Conservation (phyloP, 2,329 filamentous ascomycete genomes). For the Aspergillus sp. region DNA sequence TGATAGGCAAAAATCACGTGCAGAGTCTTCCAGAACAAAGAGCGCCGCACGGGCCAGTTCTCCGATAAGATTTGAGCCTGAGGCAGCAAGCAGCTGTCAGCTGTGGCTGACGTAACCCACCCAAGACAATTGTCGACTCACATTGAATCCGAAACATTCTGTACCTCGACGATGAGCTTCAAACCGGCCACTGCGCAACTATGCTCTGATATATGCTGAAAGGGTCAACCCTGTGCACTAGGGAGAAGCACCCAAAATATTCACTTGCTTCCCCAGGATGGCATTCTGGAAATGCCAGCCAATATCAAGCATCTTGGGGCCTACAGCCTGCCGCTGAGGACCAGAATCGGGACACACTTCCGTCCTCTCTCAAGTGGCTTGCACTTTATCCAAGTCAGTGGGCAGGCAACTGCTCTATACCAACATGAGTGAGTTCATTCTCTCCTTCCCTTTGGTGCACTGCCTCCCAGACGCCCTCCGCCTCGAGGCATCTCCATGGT, state of each 20-base stretch:
- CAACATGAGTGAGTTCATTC: background rate
- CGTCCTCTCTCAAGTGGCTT: background rate
- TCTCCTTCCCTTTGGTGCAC: background rate
- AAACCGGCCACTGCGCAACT: slow-evolving; percentile 18
- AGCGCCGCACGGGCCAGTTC: slow-evolving; percentile 3
- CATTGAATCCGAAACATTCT: slow-evolving; percentile 19
- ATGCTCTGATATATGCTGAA: background rate
- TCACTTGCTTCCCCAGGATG: slow-evolving; percentile 2
- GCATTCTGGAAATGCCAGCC: slow-evolving; percentile 4
- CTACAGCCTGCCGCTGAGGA: slow-evolving; percentile 3
- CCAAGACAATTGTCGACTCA: slow-evolving; percentile 24
- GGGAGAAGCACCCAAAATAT: background rate
- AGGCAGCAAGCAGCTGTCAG: slow-evolving; percentile 21
- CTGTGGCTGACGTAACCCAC: slow-evolving; percentile 26
- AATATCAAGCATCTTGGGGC: background rate
- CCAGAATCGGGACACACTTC: background rate
- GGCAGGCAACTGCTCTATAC: background rate
- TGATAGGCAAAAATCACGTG: slow-evolving; percentile 28
- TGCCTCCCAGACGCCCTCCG: slow-evolving; percentile 1
- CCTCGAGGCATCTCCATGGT: slow-evolving; percentile 20
- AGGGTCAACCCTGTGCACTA: background rate
- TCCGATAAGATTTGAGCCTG: slow-evolving; percentile 18
- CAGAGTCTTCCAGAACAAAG: slow-evolving; percentile 16
- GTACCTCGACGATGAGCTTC: slow-evolving; percentile 12
- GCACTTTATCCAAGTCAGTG: background rate